These are phyloP conservation scores for Leucosporidium creatinivorum DNA, from an alignment of 768 basidiomycete genomes.

Conservation along the genomic window DNA sequence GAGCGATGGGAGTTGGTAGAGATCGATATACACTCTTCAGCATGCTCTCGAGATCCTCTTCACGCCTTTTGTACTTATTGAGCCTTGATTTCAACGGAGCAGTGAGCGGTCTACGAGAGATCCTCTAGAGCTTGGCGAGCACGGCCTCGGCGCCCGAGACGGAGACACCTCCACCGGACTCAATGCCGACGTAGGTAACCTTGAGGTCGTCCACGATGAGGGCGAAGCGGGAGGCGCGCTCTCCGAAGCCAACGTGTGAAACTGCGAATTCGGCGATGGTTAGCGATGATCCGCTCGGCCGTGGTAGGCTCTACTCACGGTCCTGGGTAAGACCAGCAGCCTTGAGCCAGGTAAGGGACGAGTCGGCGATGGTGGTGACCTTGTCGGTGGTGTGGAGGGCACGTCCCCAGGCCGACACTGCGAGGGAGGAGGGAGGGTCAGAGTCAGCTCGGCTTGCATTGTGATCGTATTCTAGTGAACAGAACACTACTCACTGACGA, in stretches of 20 bases:
- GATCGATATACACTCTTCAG: no score
- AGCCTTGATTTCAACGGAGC: no score
- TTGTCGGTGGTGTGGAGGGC: constrained; percentile 36
- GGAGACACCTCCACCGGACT: constrained; percentile 49
- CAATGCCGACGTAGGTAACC: constrained; percentile 44
- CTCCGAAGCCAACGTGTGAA: constrained; percentile 52
- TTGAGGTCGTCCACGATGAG: constrained; percentile 37
- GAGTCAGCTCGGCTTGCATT: neutral
- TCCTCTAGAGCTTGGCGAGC: constrained; percentile 39
- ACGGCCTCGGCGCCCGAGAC: constrained; percentile 57
- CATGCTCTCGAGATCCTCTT: no score
- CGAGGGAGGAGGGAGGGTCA: no score
- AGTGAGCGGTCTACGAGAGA: no score
- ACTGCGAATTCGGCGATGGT: constrained; percentile 32
- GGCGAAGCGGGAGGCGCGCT: constrained; percentile 51
- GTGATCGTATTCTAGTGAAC: neutral
- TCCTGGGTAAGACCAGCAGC: constrained; percentile 37
- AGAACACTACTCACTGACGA: neutral
- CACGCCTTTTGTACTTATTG: no score
- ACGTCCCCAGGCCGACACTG: constrained; percentile 37
- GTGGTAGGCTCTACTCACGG: neutral
- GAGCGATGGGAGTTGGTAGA: no score
- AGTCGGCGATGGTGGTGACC: constrained; percentile 57
- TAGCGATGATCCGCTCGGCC: no score
- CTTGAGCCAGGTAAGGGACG: constrained; percentile 49